Base-by-base conservation (phyloP, 2,329 filamentous ascomycete genomes). In the Plenodomus tracheiphilus region DNA sequence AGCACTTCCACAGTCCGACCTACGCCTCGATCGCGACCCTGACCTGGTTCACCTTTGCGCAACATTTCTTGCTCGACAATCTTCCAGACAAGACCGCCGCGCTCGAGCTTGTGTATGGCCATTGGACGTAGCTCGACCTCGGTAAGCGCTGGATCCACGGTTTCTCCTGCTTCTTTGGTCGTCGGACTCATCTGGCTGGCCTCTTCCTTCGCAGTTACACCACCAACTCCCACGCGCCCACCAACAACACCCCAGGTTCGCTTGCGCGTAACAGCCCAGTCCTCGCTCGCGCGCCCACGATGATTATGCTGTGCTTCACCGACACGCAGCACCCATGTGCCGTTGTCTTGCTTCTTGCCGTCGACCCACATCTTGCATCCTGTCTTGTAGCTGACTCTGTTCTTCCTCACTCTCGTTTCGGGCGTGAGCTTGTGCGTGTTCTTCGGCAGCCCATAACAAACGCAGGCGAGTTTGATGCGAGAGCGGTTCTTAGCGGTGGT, bases 351-450 rank as follows among this genome's bases (percentile, higher is more conserved):
- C 42, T 59, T 65, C 59, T 64, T 69, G 44, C 64, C 66, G 44
- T 70, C 68, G 4, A 71, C 49, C 67, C 66, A 69, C 68, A 71
- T 71, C 44, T 56, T 61, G 49, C 68, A 71, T 2, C 66, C 68
- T 9, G 68, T 70, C 53, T 70, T 70, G 39, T 64, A 62, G 51
- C 64, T 68, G 32, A 65, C 60, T 22, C 68, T 53, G 39, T 68
- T 68, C 54, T 69, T 71, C 32, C 68, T 47, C 19, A 70, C 55
- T 18, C 68, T 53, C 22, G 66, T 70, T 49, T 69, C 68, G n/a
- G 63, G 54, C 2, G 68, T 70, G 19, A 71, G 59, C 37, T 70
- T 69, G 43, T 69, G 68, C 2, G 67, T 71, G 37, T 71, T 71
- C 55, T 70, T 71, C 2, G 67, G 65, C 28, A 55, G 52, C 17